Conservation (phyloP, 768 basidiomycete genomes). For the Solioccasus polychromus region DNA sequence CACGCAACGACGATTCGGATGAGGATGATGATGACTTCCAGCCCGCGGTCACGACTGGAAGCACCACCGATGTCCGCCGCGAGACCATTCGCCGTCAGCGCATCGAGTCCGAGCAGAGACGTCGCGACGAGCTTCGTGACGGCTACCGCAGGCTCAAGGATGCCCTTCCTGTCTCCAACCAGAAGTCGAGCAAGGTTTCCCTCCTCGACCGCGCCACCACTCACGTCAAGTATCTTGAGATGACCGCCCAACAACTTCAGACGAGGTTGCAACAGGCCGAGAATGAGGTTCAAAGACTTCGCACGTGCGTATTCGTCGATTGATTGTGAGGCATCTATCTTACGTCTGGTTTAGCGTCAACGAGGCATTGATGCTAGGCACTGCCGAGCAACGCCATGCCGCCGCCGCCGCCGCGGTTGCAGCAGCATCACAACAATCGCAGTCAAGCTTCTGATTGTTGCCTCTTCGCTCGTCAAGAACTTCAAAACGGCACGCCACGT, state of each 20-base stretch:
- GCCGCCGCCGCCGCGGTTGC: slow-evolving; percentile 55
- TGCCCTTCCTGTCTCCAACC: slow-evolving; percentile 83
- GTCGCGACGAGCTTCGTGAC: slow-evolving; percentile 90
- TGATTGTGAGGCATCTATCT: background rate
- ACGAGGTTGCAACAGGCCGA: slow-evolving; percentile 75
- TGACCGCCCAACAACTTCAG: slow-evolving; percentile 72
- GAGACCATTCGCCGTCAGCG: slow-evolving; percentile 90
- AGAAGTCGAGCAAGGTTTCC: slow-evolving; percentile 91
- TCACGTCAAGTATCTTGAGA: slow-evolving; percentile 85
- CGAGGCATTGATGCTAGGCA: slow-evolving; percentile 86
- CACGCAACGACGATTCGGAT: slow-evolving; percentile 64
- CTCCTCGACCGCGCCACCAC: slow-evolving; percentile 85
- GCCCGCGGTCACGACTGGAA: slow-evolving; percentile 42
- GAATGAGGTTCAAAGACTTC: slow-evolving; percentile 75
- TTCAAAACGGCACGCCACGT: slow-evolving; percentile 24
- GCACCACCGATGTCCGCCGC: slow-evolving; percentile 67
- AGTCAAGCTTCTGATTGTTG: slow-evolving; percentile 45
- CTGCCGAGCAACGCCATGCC: slow-evolving; percentile 69
- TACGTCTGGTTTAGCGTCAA: slow-evolving; percentile 51
- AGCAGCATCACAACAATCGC: slow-evolving; percentile 44
- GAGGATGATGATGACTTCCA: slow-evolving; percentile 77
- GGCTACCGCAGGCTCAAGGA: slow-evolving; percentile 91
- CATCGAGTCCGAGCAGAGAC: slow-evolving; percentile 90
- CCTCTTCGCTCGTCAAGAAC: slow-evolving; percentile 13
- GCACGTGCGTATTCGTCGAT: slow-evolving; percentile 40